A percentile compares a stretch with the other conserved stretches of the same genome.
phyloP scores from a whole-genome alignment of 805 yeast species.

The Hanseniaspora lindneri region DNA sequence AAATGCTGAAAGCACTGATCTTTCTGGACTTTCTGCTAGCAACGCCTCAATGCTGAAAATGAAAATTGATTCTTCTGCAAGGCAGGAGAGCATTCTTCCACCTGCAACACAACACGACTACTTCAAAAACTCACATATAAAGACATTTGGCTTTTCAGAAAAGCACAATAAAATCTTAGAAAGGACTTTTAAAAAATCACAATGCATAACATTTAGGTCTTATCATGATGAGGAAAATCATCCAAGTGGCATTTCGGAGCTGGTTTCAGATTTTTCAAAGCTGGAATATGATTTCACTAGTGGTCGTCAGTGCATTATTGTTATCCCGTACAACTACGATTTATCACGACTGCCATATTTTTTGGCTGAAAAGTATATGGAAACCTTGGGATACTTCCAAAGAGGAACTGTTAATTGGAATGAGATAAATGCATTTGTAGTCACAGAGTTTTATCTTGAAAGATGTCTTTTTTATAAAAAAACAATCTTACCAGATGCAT shows the following conservation, averaged over 20 bases:
- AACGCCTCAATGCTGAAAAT: background rate
- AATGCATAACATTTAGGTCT: conserved; percentile 3
- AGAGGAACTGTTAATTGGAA: conserved; percentile 1
- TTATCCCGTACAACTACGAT: conserved; percentile 5
- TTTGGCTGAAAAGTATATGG: background rate
- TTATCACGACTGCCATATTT: background rate
- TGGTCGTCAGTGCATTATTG: background rate
- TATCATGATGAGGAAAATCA: background rate
- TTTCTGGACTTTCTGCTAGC: background rate
- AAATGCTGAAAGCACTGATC: no score
- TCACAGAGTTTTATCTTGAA: conserved; percentile 76
- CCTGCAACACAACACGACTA: conserved; percentile 1
- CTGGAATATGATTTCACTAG: background rate
- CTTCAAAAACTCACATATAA: conserved; percentile 7
- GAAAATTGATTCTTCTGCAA: background rate
- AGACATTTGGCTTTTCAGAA: conserved; percentile 7
- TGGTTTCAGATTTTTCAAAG: background rate
- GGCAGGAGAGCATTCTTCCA: background rate
- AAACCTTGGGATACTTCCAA: background rate
- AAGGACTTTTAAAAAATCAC: conserved; percentile 2
- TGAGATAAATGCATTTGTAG: conserved; percentile 19
- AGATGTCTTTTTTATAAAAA: conserved; percentile 50
- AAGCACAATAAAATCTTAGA: conserved; percentile 9
- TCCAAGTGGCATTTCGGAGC: background rate
- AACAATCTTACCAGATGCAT: conserved; percentile 39